Evolutionary conservation across 371 early-diverging fungal species (phyloP).

Genomic region (Actinomortierella ambigua): DNA sequence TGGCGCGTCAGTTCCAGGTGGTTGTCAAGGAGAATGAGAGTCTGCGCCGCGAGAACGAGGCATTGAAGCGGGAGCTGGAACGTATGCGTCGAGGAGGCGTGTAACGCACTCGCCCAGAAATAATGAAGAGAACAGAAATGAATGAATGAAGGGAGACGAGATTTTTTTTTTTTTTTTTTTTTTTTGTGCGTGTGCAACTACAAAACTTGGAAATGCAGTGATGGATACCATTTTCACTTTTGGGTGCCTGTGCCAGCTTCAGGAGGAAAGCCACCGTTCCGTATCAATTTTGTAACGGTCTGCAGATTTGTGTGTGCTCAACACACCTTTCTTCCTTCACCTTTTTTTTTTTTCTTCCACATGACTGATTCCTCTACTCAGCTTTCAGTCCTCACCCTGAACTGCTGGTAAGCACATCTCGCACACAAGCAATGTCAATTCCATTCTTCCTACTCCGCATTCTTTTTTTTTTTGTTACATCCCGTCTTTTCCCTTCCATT

Average conservation of each 20-base stretch:
- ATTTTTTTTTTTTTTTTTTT: too few species aligned
- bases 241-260: too few species aligned
- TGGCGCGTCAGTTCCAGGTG: slow-evolving; percentile 52
- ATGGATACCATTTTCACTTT: too few species aligned
- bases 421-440: too few species aligned
- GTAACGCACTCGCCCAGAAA: background rate
- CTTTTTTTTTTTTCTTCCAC: background rate
- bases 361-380: slow-evolving; percentile 7
- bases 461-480: background rate
- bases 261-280: too few species aligned
- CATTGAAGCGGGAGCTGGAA: slow-evolving; percentile 56
- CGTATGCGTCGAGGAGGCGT: slow-evolving; percentile 42
- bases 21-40: slow-evolving; percentile 56
- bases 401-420: slow-evolving; percentile 54
- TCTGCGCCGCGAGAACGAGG: slow-evolving; percentile 59
- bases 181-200: too few species aligned
- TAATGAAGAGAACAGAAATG: too few species aligned
- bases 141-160: too few species aligned
- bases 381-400: slow-evolving; percentile 58
- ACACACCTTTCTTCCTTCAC: background rate
- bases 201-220: too few species aligned
- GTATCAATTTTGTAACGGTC: too few species aligned
- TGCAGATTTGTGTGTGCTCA: too few species aligned
- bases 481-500: too few species aligned
- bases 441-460: background rate